Percentiles rank a stretch among this genome's conserved stretches.
These are phyloP conservation scores for Musa itinerans DNA, from an alignment of 176 grass and related monocot species.

Conservation along the genomic window DNA sequence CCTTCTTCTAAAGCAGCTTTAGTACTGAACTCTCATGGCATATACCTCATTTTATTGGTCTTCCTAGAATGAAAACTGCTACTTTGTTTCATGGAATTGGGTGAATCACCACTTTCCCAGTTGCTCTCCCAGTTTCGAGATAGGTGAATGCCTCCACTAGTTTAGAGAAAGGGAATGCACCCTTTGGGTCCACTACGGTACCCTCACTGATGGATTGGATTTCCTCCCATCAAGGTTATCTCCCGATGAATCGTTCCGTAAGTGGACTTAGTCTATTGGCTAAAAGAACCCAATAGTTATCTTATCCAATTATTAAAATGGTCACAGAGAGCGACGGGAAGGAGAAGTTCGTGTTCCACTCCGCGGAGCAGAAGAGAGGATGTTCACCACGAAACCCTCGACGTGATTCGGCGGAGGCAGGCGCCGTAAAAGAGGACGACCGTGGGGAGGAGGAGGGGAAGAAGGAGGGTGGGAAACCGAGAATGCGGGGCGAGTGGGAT, in stretches of 20 bases:
- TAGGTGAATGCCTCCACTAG: slow-evolving; percentile 66
- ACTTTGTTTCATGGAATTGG: slow-evolving; percentile 41
- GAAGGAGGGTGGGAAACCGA: slow-evolving; percentile 1
- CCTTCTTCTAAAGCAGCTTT: too few species aligned
- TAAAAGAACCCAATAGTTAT: too few species aligned
- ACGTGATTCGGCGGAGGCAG: too few species aligned
- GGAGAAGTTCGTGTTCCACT: slow-evolving; percentile 65
- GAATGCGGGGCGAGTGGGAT: slow-evolving; percentile 24
- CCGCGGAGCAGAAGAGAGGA: background rate
- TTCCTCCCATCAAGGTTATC: too few species aligned
- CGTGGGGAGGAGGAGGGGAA: background rate
- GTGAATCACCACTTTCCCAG: slow-evolving; percentile 68
- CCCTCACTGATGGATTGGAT: too few species aligned
- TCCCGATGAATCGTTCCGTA: too few species aligned
- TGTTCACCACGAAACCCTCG: too few species aligned
- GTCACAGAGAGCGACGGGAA: slow-evolving; percentile 76
- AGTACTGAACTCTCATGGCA: background rate
- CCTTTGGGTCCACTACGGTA: slow-evolving; percentile 50
- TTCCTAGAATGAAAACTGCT: background rate
- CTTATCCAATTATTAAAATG: too few species aligned
- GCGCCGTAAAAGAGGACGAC: background rate
- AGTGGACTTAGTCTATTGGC: too few species aligned
- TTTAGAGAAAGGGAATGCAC: slow-evolving; percentile 61
- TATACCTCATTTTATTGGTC: background rate
- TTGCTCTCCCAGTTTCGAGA: slow-evolving; percentile 75